Base-by-base conservation (phyloP, 129 eudicot genomes). In the Flaveria bidentis region DNA sequence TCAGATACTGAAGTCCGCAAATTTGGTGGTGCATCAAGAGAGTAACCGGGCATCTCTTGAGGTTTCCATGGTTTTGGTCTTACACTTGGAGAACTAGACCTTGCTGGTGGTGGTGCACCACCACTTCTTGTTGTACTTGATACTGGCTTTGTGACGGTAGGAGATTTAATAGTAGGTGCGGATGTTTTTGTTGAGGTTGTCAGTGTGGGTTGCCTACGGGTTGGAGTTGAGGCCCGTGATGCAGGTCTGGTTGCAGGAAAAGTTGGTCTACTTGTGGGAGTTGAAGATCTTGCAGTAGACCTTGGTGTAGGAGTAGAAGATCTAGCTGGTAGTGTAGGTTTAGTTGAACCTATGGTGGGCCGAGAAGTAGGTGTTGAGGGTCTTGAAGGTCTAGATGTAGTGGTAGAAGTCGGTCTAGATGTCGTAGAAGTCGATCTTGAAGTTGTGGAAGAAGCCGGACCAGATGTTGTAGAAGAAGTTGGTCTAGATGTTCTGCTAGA, bases 21-120 rank as follows among this genome's bases (percentile, higher is more conserved):
- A 83, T 93, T 93, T 30, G 98, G 97, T 9, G 98, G 98, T 45
- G 89, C 91, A 15, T 91, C 98, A 18, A 88, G 89, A 42, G 97
- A 87, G 76, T 85, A 91, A 20, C 98, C 98, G 2, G 98, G 98
- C 97, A 93, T 93, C 47, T 93, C 98, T 14, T 96, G 88, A 61
- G 98, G 98, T 77, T 93, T 91, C 98, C 96, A 91, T 23, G 91
- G 89, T 82, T 87, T 81, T 42, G 96, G 91, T 84, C 87, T 87
- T 49, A 87, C 91, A 2, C 87, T 82, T 0, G 97, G 97, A 66
- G 98, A 93, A 77, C 81, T 86, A 52, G 91, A 80, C 65, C 93
- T 91, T 28, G 87, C 69, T 12, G 86, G 84, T 66, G 79, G 75
- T 44, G 79, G 44, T 0, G 82, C 78, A 69, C 67, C 67, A 11